Conservation (phyloP, 2,329 filamentous ascomycete genomes). For the Trematosphaeria pertusa region DNA sequence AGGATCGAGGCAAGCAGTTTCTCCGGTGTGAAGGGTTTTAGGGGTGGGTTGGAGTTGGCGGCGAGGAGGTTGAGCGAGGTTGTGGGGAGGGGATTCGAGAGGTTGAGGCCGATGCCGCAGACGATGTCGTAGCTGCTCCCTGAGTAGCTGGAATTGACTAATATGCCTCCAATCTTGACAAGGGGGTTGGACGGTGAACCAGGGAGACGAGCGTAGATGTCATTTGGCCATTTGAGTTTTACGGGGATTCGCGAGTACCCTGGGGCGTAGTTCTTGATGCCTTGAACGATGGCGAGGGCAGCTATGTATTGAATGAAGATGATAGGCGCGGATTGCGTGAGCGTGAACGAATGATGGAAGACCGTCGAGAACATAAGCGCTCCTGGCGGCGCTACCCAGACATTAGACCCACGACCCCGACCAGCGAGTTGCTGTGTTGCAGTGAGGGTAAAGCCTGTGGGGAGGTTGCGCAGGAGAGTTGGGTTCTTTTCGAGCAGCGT, state of each 20-base stretch:
- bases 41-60: conserved; percentile 37
- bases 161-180: conserved; percentile 90
- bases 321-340: conserved; percentile 76
- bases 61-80: conserved; percentile 83
- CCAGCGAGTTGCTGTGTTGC: conserved; percentile 89
- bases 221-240: conserved; percentile 97
- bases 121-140: conserved; percentile 82
- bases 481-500: conserved; percentile 94
- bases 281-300: conserved; percentile 84
- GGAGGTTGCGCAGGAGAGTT: conserved; percentile 75
- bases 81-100: conserved; percentile 82
- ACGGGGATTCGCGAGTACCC: conserved; percentile 80
- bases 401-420: conserved; percentile 86
- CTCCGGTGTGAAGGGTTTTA: conserved; percentile 72
- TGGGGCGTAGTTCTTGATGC: conserved; percentile 77
- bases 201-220: conserved; percentile 68
- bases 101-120: conserved; percentile 82
- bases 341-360: conserved; percentile 79
- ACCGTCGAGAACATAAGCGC: conserved; percentile 87
- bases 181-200: conserved; percentile 62
- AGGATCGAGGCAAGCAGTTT: conserved; percentile 82
- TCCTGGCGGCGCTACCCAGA: conserved; percentile 92
- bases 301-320: conserved; percentile 95
- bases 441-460: conserved; percentile 84
- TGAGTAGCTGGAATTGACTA: conserved; percentile 86